Conservation (phyloP, 2,329 filamentous ascomycete species). For the Emericellopsis atlantica region DNA sequence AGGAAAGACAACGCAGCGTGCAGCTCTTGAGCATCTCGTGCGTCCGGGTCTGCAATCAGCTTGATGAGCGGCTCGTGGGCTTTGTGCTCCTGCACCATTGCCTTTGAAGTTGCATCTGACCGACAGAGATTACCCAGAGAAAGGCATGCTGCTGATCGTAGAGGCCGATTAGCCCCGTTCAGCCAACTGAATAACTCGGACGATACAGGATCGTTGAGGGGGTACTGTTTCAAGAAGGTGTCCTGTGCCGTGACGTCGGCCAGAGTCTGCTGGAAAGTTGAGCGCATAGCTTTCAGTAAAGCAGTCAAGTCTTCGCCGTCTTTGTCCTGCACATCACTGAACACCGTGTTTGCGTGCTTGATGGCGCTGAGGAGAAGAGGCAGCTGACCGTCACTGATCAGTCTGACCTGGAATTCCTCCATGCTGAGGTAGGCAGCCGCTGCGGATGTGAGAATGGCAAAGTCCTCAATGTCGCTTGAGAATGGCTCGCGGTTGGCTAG, state of each 20-base stretch:
- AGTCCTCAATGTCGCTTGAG: slow-evolving; percentile 38
- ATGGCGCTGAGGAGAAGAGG: slow-evolving; percentile 34
- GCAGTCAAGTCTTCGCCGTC: slow-evolving; percentile 29
- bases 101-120: slow-evolving; percentile 37
- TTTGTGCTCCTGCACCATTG: slow-evolving; percentile 30
- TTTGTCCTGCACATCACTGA: slow-evolving; percentile 24
- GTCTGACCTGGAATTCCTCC: slow-evolving; percentile 33
- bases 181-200: slow-evolving; percentile 35
- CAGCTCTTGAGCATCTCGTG: slow-evolving; percentile 36
- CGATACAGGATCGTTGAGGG: slow-evolving; percentile 27
- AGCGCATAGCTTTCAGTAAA: slow-evolving; percentile 31
- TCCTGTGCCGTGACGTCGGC: slow-evolving; percentile 40
- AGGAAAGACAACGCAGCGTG: slow-evolving; percentile 47
- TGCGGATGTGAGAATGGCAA: slow-evolving; percentile 35
- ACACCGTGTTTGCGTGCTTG: slow-evolving; percentile 30
- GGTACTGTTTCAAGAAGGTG: slow-evolving; percentile 26
- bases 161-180: slow-evolving; percentile 20
- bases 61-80: slow-evolving; percentile 30
- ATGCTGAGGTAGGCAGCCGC: slow-evolving; percentile 44
- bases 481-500: slow-evolving; percentile 28
- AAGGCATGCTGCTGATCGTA: slow-evolving; percentile 47
- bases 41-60: slow-evolving; percentile 26
- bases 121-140: slow-evolving; percentile 49
- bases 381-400: slow-evolving; percentile 27
- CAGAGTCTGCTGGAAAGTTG: slow-evolving; percentile 34